A percentile compares a stretch with the other conserved stretches of the same genome.
Conservation (phyloP, 768 basidiomycete genomes). For the Mycena kentingensis region DNA sequence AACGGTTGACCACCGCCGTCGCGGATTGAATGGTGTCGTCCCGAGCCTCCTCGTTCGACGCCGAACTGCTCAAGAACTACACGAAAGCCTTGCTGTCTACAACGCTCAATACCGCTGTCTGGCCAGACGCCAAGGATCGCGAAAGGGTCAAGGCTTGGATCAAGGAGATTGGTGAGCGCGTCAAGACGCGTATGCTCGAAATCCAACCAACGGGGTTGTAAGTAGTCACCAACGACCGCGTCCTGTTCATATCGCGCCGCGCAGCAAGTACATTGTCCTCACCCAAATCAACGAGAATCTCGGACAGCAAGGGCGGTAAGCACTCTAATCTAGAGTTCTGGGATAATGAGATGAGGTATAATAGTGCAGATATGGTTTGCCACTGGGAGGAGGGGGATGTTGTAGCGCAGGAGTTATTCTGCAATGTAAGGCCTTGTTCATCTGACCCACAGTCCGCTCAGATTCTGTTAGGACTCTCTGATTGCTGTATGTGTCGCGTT, state of each 20-base stretch:
- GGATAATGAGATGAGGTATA: no score
- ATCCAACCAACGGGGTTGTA: slow-evolving; percentile 83
- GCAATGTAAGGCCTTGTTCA: slow-evolving; percentile 57
- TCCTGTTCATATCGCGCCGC: slow-evolving; percentile 14
- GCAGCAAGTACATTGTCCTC: slow-evolving; percentile 83
- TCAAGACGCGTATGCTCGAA: slow-evolving; percentile 85
- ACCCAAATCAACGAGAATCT: slow-evolving; percentile 85
- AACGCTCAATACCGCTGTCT: slow-evolving; percentile 62
- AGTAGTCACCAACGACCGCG: slow-evolving; percentile 37
- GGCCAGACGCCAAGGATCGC: slow-evolving; percentile 69
- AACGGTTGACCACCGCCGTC: no score
- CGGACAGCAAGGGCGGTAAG: slow-evolving; percentile 83
- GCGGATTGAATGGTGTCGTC: neutral
- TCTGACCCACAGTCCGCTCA: slow-evolving; percentile 5
- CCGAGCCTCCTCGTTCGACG: slow-evolving; percentile 58
- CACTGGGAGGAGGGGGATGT: slow-evolving; percentile 89
- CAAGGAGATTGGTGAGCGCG: slow-evolving; percentile 80
- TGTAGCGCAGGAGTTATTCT: slow-evolving; percentile 76
- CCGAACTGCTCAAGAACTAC: slow-evolving; percentile 72
- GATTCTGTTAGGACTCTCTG: slow-evolving; percentile 59
- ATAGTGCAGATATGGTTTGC: slow-evolving; percentile 77
- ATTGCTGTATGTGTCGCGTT: slow-evolving; percentile 69
- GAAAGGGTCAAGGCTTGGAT: slow-evolving; percentile 76
- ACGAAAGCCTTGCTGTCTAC: slow-evolving; percentile 79
- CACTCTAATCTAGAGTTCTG: slow-evolving; percentile 14